Percentiles rank a stretch among this genome's conserved stretches.
These are phyloP conservation scores for Flaveria linearis DNA, from an alignment of 129 eudicot genomes.

Conservation along the genomic window DNA sequence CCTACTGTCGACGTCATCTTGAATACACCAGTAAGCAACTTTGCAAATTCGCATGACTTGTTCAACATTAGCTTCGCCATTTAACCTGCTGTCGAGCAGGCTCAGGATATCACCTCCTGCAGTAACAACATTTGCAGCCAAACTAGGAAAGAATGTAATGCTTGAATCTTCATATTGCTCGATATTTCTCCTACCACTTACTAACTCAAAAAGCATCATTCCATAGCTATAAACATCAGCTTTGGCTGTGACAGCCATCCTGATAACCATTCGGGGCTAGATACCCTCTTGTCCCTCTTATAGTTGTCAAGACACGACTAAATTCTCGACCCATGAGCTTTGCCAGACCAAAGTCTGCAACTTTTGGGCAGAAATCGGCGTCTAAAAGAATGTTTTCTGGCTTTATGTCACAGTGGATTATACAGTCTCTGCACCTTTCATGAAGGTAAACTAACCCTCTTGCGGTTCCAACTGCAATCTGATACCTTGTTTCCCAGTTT, in stretches of 20 bases:
- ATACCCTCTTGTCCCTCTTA: conserved; percentile 71
- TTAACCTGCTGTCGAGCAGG: conserved; percentile 55
- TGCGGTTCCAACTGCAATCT: conserved; percentile 59
- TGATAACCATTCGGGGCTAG: conserved; percentile 80
- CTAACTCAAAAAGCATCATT: conserved; percentile 70
- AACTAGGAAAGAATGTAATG: conserved; percentile 48
- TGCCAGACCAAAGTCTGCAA: conserved; percentile 72
- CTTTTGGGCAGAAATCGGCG: conserved; percentile 50
- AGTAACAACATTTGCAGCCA: conserved; percentile 40
- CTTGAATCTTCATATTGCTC: conserved; percentile 34
- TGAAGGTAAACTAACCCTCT: conserved; percentile 71
- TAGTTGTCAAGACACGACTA: conserved; percentile 71
- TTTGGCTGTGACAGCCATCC: conserved; percentile 71
- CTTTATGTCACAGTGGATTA: conserved; percentile 82
- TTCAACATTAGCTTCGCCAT: conserved; percentile 42
- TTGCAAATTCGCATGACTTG: conserved; percentile 58
- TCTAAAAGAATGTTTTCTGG: conserved; percentile 72
- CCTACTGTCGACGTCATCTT: conserved; percentile 56
- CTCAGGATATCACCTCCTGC: conserved; percentile 61
- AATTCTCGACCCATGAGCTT: conserved; percentile 72
- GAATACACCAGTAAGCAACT: conserved; percentile 78
- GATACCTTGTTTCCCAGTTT: conserved; percentile 58
- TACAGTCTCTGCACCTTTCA: conserved; percentile 65
- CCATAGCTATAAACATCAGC: conserved; percentile 85
- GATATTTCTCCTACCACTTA: conserved; percentile 55